Evolutionary conservation across 495 filamentous ascomycete genomes (phyloP), one percentile per base, ranked within the genome.

Genomic region (Bryoglossum gracile): DNA sequence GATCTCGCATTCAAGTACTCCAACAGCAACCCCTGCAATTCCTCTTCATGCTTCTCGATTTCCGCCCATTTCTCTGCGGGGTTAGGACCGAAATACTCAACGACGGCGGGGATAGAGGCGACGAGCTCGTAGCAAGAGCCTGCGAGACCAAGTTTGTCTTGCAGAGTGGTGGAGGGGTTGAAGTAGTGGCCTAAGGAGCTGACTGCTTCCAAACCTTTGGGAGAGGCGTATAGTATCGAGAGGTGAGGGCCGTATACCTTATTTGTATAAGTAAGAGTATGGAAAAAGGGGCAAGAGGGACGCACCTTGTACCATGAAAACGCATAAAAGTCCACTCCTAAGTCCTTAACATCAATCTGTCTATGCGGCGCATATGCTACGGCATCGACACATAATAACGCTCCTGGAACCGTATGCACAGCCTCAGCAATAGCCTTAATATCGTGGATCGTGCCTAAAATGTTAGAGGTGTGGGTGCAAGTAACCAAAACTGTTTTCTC

Each of bases 341-440:
- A 66, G 1, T 58, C 76, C 44, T 67, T 66, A 13, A 88, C 80
- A 59, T 90, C 81, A 22, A 88, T 65, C 23, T 62, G 65, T 23
- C 84, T 66, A 54, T 90, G 86, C 2, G 85, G 83, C 11, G 83
- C 83, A 50, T 76, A 80, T 22, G 81, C 80, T 0, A 88, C 85
- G 1, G 74, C 84, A 63, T 88, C 69, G n/a, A 73, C 69, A 51
- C 65, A 69, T 1, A 71, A 47, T 2, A 72, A 59, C 19, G 71
- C 64, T 14, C 60, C 34, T 5, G 64, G 74, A 22, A 69, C 50
- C 13, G 52, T 53, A 56, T 76, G 80, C 5, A 82, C 82, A 26
- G 55, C 67, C 25, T 62, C 64, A 13, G 73, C 70, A 57, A 79
- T 80, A 22, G 58, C 72, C 46, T 67, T 70, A 43, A 88, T 70